Conservation (phyloP, 805 yeast species). For the Sugiyamaella floridensis region DNA sequence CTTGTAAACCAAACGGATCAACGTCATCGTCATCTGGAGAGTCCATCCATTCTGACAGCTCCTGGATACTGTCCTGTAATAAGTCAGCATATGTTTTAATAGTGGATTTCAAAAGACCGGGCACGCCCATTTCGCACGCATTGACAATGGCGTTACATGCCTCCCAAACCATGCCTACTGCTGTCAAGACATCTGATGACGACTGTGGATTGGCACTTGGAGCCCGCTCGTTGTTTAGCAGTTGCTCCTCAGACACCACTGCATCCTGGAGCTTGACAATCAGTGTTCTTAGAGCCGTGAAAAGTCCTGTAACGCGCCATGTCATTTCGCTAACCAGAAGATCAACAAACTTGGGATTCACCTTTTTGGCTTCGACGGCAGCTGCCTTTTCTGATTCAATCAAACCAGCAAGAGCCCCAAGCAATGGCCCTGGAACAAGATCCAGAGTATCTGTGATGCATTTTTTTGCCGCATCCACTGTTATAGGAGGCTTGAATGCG, state of each 20-base stretch:
- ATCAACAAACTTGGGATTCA: neutral
- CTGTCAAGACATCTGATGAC: constrained; percentile 17
- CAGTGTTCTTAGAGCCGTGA: neutral
- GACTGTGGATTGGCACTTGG: neutral
- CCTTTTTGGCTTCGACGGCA: neutral
- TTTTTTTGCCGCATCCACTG: constrained; percentile 41
- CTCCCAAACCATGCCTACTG: constrained; percentile 5
- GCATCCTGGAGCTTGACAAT: neutral
- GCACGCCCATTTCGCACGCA: neutral
- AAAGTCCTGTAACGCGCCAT: neutral
- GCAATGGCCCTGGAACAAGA: neutral
- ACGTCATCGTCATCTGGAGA: constrained; percentile 3
- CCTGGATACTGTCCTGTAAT: constrained; percentile 9
- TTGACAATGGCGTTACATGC: neutral
- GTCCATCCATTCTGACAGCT: constrained; percentile 4
- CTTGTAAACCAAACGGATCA: constrained; percentile 1
- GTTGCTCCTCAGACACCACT: neutral
- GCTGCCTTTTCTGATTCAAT: neutral
- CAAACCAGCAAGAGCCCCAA: neutral
- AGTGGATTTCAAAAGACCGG: neutral
- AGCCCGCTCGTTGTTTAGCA: neutral
- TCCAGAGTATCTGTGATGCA: constrained; percentile 37
- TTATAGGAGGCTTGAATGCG: constrained; percentile 55
- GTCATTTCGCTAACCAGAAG: neutral
- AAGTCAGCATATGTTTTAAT: constrained; percentile 2